phyloP scores from a whole-genome alignment of 345 rosid species.

The Heritiera fomes region DNA sequence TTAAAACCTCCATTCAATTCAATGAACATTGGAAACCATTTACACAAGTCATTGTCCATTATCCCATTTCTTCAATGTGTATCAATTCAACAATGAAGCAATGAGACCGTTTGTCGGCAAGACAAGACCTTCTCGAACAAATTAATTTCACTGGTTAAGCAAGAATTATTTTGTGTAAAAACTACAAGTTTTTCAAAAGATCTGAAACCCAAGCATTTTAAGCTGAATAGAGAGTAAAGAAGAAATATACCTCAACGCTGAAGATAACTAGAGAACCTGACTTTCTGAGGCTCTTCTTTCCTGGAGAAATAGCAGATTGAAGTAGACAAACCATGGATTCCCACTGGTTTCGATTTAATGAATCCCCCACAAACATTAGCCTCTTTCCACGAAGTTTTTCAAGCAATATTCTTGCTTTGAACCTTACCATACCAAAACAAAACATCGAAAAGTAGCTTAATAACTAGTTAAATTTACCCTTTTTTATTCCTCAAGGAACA shows the following conservation, averaged over 20 bases:
- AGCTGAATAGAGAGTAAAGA: background rate
- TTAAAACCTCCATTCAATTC: too few species aligned
- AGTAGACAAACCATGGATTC: slow-evolving; percentile 93
- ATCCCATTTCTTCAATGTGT: background rate
- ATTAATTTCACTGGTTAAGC: background rate
- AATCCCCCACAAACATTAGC: slow-evolving; percentile 88
- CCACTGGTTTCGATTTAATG: slow-evolving; percentile 93
- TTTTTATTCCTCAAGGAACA: background rate
- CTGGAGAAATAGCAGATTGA: slow-evolving; percentile 65
- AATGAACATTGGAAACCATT: too few species aligned
- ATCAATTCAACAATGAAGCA: background rate
- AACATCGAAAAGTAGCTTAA: background rate
- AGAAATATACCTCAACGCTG: slow-evolving; percentile 57
- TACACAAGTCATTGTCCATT: background rate
- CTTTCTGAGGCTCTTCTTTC: slow-evolving; percentile 59
- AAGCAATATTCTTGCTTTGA: slow-evolving; percentile 58
- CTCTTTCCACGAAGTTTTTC: slow-evolving; percentile 87
- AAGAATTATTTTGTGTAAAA: background rate
- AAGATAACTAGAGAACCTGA: slow-evolving; percentile 60
- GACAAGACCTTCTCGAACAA: background rate
- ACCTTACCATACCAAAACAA: slow-evolving; percentile 42
- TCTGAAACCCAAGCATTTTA: background rate
- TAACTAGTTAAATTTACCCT: background rate
- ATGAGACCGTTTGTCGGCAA: background rate
- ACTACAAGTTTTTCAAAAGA: background rate